phyloP scores from a whole-genome alignment of 2,329 filamentous ascomycete genomes.

The Phialocephala sp. region DNA sequence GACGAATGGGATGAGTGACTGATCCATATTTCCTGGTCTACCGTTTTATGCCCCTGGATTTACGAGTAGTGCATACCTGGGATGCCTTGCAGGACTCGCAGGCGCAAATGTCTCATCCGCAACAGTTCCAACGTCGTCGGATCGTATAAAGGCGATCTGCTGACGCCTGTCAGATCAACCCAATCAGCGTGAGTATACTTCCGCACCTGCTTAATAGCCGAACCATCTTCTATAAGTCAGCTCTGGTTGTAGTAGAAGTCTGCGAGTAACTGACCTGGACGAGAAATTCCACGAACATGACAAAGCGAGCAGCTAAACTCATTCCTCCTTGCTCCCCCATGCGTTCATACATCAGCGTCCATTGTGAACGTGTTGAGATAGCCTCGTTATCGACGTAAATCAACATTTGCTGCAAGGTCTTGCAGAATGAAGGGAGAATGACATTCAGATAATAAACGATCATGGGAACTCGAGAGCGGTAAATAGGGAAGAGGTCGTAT shows the following conservation, averaged over 20 bases:
- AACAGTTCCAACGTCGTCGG: slow-evolving; percentile 58
- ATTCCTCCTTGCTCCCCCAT: slow-evolving; percentile 59
- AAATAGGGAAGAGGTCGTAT: slow-evolving; percentile 58
- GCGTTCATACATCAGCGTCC: slow-evolving; percentile 63
- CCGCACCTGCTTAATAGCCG: slow-evolving; percentile 58
- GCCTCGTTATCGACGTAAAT: slow-evolving; percentile 56
- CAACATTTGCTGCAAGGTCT: slow-evolving; percentile 59
- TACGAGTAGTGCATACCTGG: slow-evolving; percentile 40
- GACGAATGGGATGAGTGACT: slow-evolving; percentile 31
- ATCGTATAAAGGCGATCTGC: slow-evolving; percentile 58
- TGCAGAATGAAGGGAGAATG: slow-evolving; percentile 60
- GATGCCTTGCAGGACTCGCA: slow-evolving; percentile 60
- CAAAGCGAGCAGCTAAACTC: slow-evolving; percentile 57
- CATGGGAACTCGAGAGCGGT: slow-evolving; percentile 55
- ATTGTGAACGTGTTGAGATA: slow-evolving; percentile 55
- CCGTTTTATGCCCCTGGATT: slow-evolving; percentile 7
- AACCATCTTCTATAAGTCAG: slow-evolving; percentile 42
- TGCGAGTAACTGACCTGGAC: slow-evolving; percentile 38
- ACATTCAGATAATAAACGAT: slow-evolving; percentile 62
- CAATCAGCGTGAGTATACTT: slow-evolving; percentile 26
- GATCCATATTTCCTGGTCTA: slow-evolving; percentile 22
- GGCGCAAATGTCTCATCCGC: slow-evolving; percentile 54
- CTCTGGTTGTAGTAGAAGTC: not conserved
- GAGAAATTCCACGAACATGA: slow-evolving; percentile 62
- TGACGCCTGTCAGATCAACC: slow-evolving; percentile 38